Conservation (phyloP, 345 rosid species). For the Sonneratia alba region DNA sequence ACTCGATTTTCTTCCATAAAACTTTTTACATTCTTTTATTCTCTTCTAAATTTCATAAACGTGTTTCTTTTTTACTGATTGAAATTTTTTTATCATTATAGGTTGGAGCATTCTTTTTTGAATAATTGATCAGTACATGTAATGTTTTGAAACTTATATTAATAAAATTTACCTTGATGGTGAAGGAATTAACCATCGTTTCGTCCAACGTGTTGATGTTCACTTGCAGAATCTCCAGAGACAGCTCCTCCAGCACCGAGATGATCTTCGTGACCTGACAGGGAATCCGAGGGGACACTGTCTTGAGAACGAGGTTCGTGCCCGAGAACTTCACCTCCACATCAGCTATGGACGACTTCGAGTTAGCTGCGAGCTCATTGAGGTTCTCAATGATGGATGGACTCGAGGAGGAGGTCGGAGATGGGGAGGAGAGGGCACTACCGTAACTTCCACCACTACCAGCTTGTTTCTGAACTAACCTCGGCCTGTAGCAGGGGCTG, state of each 20-base stretch:
- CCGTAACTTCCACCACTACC: background rate
- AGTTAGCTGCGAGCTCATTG: slow-evolving; percentile 74
- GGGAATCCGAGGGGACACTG: slow-evolving; percentile 68
- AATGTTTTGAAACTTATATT: background rate
- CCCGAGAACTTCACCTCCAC: slow-evolving; percentile 94
- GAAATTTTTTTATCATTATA: no score
- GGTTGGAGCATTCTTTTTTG: no score
- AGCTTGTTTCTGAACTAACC: slow-evolving; percentile 16
- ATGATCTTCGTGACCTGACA: slow-evolving; percentile 78
- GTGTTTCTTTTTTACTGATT: no score
- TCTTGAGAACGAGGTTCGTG: slow-evolving; percentile 62
- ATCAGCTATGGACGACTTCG: slow-evolving; percentile 74
- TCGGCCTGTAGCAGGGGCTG: slow-evolving; percentile 17
- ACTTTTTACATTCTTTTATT: no score
- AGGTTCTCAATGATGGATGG: slow-evolving; percentile 21
- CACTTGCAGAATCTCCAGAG: slow-evolving; percentile 70
- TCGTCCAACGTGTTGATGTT: slow-evolving; percentile 61
- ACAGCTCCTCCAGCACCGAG: slow-evolving; percentile 63
- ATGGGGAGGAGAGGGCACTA: slow-evolving; percentile 24
- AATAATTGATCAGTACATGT: no score
- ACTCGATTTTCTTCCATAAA: no score
- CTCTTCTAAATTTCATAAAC: no score
- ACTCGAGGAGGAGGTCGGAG: slow-evolving; percentile 50
- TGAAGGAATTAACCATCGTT: slow-evolving; percentile 69
- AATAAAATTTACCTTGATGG: slow-evolving; percentile 68